Evolutionary conservation across 208 protist species (phyloP).

Genomic region (Crithidia thermophila): DNA sequence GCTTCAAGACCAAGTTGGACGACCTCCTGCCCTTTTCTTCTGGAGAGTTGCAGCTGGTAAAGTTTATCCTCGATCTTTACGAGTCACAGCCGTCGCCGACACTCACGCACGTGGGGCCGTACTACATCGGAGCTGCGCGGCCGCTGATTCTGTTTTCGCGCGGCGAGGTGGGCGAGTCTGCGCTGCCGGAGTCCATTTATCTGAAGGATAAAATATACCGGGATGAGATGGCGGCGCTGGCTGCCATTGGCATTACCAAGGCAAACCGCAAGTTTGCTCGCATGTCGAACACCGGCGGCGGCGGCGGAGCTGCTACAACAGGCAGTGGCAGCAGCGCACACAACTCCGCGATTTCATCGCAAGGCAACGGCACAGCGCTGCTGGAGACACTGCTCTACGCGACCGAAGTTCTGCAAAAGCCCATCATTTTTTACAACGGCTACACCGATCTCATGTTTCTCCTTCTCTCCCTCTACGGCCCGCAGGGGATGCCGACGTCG

Average conservation of each 20-base stretch:
- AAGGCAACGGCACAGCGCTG: constrained; percentile 43
- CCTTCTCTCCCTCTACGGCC: constrained; percentile 35
- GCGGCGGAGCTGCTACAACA: background rate
- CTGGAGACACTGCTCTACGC: constrained; percentile 47
- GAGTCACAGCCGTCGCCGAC: background rate
- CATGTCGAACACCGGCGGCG: background rate
- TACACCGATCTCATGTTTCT: constrained; percentile 69
- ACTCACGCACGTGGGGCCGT: background rate
- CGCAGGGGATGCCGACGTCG: constrained; percentile 27
- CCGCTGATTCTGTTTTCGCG: constrained; percentile 27
- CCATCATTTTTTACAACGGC: constrained; percentile 67
- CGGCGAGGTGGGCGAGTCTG: constrained; percentile 5
- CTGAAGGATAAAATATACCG: constrained; percentile 11
- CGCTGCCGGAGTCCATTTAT: constrained; percentile 9
- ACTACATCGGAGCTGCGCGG: background rate
- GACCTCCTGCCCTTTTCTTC: constrained; percentile 14
- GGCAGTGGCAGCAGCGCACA: background rate
- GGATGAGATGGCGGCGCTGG: constrained; percentile 23
- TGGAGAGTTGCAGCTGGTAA: constrained; percentile 27
- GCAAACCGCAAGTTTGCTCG: constrained; percentile 4
- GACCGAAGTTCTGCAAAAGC: constrained; percentile 37
- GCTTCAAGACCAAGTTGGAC: constrained; percentile 15
- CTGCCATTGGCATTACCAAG: constrained; percentile 29
- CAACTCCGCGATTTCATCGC: background rate
- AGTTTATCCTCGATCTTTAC: constrained; percentile 25